Conservation (phyloP, 2,329 filamentous ascomycete species). For the Aureobasidium zeae region DNA sequence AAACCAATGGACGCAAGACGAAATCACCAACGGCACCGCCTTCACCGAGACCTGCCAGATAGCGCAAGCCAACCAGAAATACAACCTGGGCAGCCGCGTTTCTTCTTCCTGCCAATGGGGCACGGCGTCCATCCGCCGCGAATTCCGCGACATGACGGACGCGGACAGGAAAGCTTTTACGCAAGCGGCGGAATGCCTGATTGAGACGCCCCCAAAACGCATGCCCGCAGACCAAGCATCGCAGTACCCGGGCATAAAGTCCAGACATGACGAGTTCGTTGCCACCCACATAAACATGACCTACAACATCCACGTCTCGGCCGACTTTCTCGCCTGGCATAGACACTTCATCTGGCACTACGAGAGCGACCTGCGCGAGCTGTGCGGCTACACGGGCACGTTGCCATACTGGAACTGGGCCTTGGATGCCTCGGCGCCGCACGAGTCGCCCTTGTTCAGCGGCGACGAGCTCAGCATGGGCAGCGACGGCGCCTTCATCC, state of each 20-base stretch:
- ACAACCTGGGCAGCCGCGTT: slow-evolving; percentile 21
- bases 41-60: slow-evolving; percentile 24
- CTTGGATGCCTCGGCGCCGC: slow-evolving; percentile 26
- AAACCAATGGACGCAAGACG: slow-evolving; percentile 20
- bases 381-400: slow-evolving; percentile 37
- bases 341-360: slow-evolving; percentile 36
- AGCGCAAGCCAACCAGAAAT: slow-evolving; percentile 22
- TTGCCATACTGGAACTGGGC: slow-evolving; percentile 30
- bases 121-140: slow-evolving; percentile 21
- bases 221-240: slow-evolving; percentile 23
- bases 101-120: slow-evolving; percentile 24
- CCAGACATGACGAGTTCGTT: slow-evolving; percentile 23
- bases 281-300: slow-evolving; percentile 27
- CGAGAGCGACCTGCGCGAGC: slow-evolving; percentile 34
- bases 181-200: slow-evolving; percentile 25
- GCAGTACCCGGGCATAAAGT: slow-evolving; percentile 25
- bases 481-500: slow-evolving; percentile 25
- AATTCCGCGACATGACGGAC: slow-evolving; percentile 18
- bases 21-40: slow-evolving; percentile 25
- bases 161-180: slow-evolving; percentile 26
- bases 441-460: slow-evolving; percentile 45
- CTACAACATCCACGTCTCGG: slow-evolving; percentile 26
- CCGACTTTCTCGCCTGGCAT: slow-evolving; percentile 34
- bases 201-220: slow-evolving; percentile 22
- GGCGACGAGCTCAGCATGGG: slow-evolving; percentile 40